Evolutionary conservation across 2,329 filamentous ascomycete species (phyloP).

Genomic region (Fusarium verticillioides): DNA sequence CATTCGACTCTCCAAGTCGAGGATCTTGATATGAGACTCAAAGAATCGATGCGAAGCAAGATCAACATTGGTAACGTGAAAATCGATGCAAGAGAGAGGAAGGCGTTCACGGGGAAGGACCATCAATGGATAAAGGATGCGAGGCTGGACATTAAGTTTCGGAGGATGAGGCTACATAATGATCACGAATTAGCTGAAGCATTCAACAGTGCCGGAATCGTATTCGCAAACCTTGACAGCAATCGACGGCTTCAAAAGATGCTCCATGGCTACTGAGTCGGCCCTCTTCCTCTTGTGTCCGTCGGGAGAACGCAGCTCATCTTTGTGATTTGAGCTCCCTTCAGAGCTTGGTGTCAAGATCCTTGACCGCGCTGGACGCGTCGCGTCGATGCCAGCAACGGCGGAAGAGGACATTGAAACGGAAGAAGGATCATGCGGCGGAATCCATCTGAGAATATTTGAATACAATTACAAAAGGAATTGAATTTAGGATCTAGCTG

Average conservation of each 20-base stretch:
- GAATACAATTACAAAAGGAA: neutral
- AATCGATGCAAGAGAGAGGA: conserved; percentile 70
- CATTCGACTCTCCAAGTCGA: conserved; percentile 72
- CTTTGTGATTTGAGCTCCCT: conserved; percentile 51
- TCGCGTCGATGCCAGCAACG: conserved; percentile 57
- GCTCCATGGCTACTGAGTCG: conserved; percentile 57
- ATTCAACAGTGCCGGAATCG: neutral
- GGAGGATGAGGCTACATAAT: conserved; percentile 64
- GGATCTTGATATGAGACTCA: conserved; percentile 69
- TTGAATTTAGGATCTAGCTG: conserved; percentile 15
- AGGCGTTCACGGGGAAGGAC: conserved; percentile 70
- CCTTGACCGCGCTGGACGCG: conserved; percentile 57
- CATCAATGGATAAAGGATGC: conserved; percentile 69
- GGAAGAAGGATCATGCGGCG: conserved; percentile 27
- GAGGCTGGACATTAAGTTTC: conserved; percentile 63
- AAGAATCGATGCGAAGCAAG: conserved; percentile 66
- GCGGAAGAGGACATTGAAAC: conserved; percentile 50
- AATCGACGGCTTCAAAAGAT: conserved; percentile 63
- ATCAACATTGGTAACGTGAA: conserved; percentile 60
- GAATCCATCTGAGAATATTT: conserved; percentile 26
- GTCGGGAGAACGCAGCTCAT: conserved; percentile 46
- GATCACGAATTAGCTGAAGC: conserved; percentile 8
- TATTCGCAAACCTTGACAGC: conserved; percentile 59
- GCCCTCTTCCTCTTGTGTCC: conserved; percentile 52
- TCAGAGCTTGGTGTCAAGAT: conserved; percentile 56